phyloP scores from a whole-genome alignment of 2,329 filamentous ascomycete species.

The Dissoconium aciculare region DNA sequence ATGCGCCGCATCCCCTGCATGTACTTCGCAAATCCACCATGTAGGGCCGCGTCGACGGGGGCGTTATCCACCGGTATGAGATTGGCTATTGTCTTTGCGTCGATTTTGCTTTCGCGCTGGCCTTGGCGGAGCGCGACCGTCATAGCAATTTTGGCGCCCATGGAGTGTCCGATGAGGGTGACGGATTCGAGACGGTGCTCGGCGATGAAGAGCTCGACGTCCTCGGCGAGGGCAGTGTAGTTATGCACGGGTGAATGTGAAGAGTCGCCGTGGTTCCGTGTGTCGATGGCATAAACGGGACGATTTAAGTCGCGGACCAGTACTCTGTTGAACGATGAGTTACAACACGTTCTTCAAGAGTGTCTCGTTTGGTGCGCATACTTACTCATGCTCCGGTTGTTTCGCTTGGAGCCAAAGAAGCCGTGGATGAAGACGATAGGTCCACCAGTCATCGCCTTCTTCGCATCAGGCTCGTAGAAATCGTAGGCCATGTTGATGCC shows the following conservation, averaged over 20 bases:
- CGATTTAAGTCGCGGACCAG: conserved; percentile 68
- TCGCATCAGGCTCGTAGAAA: conserved; percentile 44
- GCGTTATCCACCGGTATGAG: conserved; percentile 85
- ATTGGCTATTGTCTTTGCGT: too few species aligned
- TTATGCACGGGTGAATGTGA: conserved; percentile 63
- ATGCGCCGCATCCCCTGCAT: conserved; percentile 73
- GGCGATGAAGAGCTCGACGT: conserved; percentile 64
- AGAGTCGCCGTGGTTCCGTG: conserved; percentile 86
- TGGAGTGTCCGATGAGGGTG: conserved; percentile 83
- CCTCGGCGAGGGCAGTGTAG: conserved; percentile 67
- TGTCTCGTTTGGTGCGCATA: conserved; percentile 33
- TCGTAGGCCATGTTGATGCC: conserved; percentile 45
- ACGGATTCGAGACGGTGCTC: conserved; percentile 54
- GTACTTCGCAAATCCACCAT: conserved; percentile 63
- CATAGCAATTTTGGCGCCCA: conserved; percentile 95
- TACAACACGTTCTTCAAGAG: background rate
- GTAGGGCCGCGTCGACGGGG: conserved; percentile 63
- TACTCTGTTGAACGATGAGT: conserved; percentile 37
- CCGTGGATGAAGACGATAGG: conserved; percentile 86
- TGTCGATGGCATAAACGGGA: conserved; percentile 71
- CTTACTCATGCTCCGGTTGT: conserved; percentile 91
- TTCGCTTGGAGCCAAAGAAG: conserved; percentile 87
- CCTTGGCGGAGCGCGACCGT: conserved; percentile 60
- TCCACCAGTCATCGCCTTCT: conserved; percentile 26
- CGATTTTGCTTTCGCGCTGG: conserved; percentile 44